Evolutionary conservation across 176 grass and related monocot genomes (phyloP).

Genomic region (Puya raimondii): DNA sequence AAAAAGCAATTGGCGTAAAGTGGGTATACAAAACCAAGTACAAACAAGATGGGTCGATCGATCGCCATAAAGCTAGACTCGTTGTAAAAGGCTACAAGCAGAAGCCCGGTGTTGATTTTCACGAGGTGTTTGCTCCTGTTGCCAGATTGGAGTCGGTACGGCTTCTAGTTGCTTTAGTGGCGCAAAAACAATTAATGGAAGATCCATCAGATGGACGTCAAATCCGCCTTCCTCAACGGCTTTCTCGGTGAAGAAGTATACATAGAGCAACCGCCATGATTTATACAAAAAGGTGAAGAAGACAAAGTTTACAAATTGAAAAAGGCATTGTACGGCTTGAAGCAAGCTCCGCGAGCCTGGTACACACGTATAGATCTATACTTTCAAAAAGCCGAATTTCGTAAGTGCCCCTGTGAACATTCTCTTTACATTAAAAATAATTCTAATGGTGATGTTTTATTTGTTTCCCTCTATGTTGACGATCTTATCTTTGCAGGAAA

Average conservation of each 20-base stretch:
- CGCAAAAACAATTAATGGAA: neutral
- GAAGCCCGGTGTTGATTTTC: neutral
- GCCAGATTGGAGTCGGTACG: neutral
- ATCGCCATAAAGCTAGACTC: neutral
- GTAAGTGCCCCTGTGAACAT: neutral
- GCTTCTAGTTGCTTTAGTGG: neutral
- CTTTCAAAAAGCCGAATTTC: neutral
- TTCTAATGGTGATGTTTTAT: neutral
- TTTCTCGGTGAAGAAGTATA: neutral
- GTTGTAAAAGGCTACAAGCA: neutral
- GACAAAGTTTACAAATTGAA: neutral
- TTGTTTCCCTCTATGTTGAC: neutral
- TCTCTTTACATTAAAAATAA: neutral
- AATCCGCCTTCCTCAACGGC: neutral
- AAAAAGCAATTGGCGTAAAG: too few relatives aligned
- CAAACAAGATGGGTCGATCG: too few relatives aligned
- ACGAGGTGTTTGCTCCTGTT: neutral
- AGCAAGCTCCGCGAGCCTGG: neutral
- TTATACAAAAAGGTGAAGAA: neutral
- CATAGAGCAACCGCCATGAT: neutral
- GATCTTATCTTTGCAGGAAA: conserved; percentile 13
- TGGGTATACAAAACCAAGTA: too few relatives aligned
- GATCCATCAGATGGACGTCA: neutral
- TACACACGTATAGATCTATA: neutral
- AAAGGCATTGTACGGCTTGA: neutral